Evolutionary conservation across 352 stramenopile genomes (phyloP).

Genomic region (Thalassiosira mediterranea): DNA sequence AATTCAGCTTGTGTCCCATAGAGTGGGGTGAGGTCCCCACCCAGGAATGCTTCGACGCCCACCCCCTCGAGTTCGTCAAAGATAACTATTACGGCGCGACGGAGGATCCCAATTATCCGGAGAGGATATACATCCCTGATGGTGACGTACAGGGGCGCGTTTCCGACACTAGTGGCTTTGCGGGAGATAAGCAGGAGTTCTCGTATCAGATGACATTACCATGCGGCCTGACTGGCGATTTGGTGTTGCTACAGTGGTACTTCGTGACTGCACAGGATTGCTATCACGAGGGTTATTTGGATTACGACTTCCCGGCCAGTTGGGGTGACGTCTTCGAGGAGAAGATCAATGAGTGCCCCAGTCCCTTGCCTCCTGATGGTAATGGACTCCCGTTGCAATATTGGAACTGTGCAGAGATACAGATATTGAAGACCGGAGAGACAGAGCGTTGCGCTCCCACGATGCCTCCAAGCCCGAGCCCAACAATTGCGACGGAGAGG

Average conservation of each 20-base stretch:
- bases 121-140: slow-evolving; percentile 36
- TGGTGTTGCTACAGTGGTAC: slow-evolving; percentile 72
- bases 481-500: neutral
- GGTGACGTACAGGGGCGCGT: slow-evolving; percentile 9
- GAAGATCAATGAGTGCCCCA: slow-evolving; percentile 14
- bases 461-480: neutral
- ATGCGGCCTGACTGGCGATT: slow-evolving; percentile 36
- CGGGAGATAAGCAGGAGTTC: slow-evolving; percentile 21
- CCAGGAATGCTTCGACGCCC: slow-evolving; percentile 33
- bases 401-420: slow-evolving; percentile 28
- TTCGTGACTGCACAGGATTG: slow-evolving; percentile 70
- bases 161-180: slow-evolving; percentile 7
- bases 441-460: slow-evolving; percentile 25
- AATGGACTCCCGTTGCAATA: slow-evolving; percentile 23
- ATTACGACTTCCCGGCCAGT: slow-evolving; percentile 21
- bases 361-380: slow-evolving; percentile 16
- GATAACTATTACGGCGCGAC: slow-evolving; percentile 40
- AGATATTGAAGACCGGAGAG: slow-evolving; percentile 8
- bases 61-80: slow-evolving; percentile 42
- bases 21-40: slow-evolving; percentile 22
- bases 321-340: slow-evolving; percentile 8
- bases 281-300: slow-evolving; percentile 35
- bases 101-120: slow-evolving; percentile 43
- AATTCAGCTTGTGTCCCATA: slow-evolving; percentile 72
- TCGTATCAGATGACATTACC: slow-evolving; percentile 53